These are phyloP conservation scores for Ottelia alismoides DNA, from an alignment of 106 monocot species.

Conservation along the genomic window DNA sequence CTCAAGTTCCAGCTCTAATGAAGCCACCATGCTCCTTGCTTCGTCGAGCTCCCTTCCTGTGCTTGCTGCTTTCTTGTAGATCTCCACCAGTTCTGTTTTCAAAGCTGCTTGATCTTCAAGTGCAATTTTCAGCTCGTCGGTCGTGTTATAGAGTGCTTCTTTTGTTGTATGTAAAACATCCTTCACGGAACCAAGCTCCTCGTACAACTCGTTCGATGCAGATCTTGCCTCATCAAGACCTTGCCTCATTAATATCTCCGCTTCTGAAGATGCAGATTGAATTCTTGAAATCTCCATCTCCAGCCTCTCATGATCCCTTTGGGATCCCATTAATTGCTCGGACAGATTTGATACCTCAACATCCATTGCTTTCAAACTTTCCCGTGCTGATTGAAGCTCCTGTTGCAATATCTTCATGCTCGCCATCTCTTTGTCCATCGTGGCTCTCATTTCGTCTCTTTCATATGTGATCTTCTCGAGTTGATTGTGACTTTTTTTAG, in stretches of 20 bases:
- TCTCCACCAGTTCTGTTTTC: constrained; percentile 55
- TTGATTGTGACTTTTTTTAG: constrained; percentile 12
- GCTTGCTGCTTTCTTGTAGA: constrained; percentile 37
- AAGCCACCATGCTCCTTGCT: constrained; percentile 39
- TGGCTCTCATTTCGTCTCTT: constrained; percentile 31
- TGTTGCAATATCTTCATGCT: constrained; percentile 25
- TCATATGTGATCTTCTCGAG: constrained; percentile 42
- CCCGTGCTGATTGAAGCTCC: constrained; percentile 32
- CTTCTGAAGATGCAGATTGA: constrained; percentile 30
- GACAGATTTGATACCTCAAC: constrained; percentile 34
- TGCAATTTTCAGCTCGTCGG: constrained; percentile 32
- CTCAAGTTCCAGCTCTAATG: constrained; percentile 53
- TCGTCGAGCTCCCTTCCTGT: constrained; percentile 34
- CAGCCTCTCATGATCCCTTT: constrained; percentile 19
- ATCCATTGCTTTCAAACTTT: constrained; percentile 24
- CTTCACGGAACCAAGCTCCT: constrained; percentile 42
- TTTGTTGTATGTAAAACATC: constrained; percentile 27
- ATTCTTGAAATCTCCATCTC: constrained; percentile 20
- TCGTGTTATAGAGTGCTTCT: constrained; percentile 32
- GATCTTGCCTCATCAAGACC: constrained; percentile 52
- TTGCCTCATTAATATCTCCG: constrained; percentile 20
- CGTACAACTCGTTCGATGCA: constrained; percentile 27
- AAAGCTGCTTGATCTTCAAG: constrained; percentile 39
- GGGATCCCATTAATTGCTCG: constrained; percentile 25
- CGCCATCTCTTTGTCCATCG: constrained; percentile 37